phyloP scores from a whole-genome alignment of 1,284 basidiomycete genomes.

The Termitomyces sp. region DNA sequence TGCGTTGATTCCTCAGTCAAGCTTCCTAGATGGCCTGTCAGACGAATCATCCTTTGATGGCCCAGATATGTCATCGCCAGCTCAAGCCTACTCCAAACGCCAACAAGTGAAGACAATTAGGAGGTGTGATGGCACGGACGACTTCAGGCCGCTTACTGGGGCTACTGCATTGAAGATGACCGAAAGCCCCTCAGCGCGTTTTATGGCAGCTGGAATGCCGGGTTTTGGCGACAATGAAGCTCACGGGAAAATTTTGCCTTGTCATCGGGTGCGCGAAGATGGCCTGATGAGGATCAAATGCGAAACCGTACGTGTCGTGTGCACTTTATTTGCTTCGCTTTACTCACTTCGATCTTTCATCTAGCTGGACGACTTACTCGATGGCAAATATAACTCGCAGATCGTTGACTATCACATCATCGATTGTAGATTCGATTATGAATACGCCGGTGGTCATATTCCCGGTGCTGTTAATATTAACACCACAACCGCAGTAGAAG shows the following conservation, averaged over 20 bases:
- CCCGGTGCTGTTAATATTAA: slow-evolving; percentile 90
- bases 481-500: slow-evolving; percentile 77
- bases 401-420: slow-evolving; percentile 77
- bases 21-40: slow-evolving; percentile 40
- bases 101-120: slow-evolving; percentile 70
- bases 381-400: slow-evolving; percentile 62
- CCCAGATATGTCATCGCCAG: slow-evolving; percentile 68
- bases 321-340: slow-evolving; percentile 2
- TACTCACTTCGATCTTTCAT: slow-evolving; percentile 10
- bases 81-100: slow-evolving; percentile 69
- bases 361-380: slow-evolving; percentile 72
- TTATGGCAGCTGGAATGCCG: slow-evolving; percentile 54
- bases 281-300: slow-evolving; percentile 88
- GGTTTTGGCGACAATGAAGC: slow-evolving; percentile 93
- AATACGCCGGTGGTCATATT: slow-evolving; percentile 92
- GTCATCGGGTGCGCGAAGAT: slow-evolving; percentile 90
- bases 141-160: slow-evolving; percentile 66
- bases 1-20: slow-evolving; percentile 56
- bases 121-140: slow-evolving; percentile 73
- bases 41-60: slow-evolving; percentile 60
- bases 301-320: slow-evolving; percentile 58
- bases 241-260: slow-evolving; percentile 89
- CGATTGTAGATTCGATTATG: slow-evolving; percentile 98
- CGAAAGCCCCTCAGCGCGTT: slow-evolving; percentile 54
- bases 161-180: slow-evolving; percentile 46